A percentile compares a stretch with the other conserved stretches of the same genome.
Conservation (phyloP, 2,329 filamentous ascomycete species). For the Fusarium burgessii region DNA sequence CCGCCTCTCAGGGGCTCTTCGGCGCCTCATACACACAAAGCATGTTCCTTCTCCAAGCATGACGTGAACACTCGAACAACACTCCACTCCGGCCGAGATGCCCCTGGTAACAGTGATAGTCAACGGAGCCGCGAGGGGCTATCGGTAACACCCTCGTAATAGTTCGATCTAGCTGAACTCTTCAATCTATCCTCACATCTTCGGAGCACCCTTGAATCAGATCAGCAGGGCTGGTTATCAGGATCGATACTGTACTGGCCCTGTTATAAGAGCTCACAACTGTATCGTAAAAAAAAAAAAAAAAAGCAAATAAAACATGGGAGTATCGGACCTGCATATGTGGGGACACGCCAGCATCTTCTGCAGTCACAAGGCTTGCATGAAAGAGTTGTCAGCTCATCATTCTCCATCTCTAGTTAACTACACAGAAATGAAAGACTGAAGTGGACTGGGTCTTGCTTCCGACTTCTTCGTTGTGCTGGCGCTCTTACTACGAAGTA, state of each 20-base stretch:
- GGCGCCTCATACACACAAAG: conserved; percentile 6
- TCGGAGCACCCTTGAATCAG: neutral
- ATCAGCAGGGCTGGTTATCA: neutral
- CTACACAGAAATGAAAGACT: conserved; percentile 13
- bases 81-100: conserved; percentile 32
- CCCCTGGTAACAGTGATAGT: conserved; percentile 17
- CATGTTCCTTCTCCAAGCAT: conserved; percentile 26
- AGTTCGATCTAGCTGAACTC: conserved; percentile 13
- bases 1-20: conserved; percentile 9
- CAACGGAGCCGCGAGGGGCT: conserved; percentile 22
- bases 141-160: conserved; percentile 9
- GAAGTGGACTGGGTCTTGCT: conserved; percentile 3
- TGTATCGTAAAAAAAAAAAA: neutral
- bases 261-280: conserved; percentile 2
- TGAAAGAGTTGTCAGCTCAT: conserved; percentile 13
- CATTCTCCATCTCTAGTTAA: conserved; percentile 17
- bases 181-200: neutral
- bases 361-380: conserved; percentile 34
- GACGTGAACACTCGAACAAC: conserved; percentile 31
- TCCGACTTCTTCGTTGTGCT: conserved; percentile 9
- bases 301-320: conserved; percentile 17
- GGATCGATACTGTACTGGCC: neutral
- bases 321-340: conserved; percentile 39
- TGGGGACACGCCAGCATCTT: conserved; percentile 22
- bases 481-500: neutral